phyloP scores from a whole-genome alignment of 768 basidiomycete genomes.

The Suillus brevipes region DNA sequence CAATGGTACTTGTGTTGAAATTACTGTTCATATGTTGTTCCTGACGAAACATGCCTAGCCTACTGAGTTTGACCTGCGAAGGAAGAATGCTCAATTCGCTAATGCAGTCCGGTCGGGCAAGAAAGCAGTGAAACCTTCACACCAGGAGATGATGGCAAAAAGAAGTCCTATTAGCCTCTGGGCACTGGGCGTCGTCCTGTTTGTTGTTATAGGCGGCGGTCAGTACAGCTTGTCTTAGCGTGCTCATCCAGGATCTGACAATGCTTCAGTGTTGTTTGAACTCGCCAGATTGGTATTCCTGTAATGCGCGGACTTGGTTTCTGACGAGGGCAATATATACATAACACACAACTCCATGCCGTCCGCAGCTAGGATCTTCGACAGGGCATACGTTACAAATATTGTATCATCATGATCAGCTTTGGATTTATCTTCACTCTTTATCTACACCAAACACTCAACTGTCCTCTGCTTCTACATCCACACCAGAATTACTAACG shows the following conservation, averaged over 20 bases:
- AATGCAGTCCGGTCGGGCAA: constrained; percentile 72
- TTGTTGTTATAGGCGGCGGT: constrained; percentile 83
- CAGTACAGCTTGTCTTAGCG: constrained; percentile 26
- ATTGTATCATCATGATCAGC: constrained; percentile 10
- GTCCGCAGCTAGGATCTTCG: background rate
- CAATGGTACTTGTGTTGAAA: constrained; percentile 33
- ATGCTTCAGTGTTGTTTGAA: constrained; percentile 68
- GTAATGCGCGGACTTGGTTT: constrained; percentile 29
- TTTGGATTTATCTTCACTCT: constrained; percentile 7
- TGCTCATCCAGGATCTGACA: constrained; percentile 8
- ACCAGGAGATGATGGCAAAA: constrained; percentile 69
- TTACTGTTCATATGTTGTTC: background rate
- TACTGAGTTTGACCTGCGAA: constrained; percentile 80
- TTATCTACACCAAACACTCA: constrained; percentile 17
- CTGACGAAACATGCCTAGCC: constrained; percentile 44
- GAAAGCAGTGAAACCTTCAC: constrained; percentile 70
- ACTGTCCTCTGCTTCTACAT: constrained; percentile 36
- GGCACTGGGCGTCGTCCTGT: constrained; percentile 72
- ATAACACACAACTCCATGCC: background rate
- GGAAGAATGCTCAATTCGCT: constrained; percentile 80
- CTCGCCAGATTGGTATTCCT: constrained; percentile 66
- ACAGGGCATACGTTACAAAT: background rate
- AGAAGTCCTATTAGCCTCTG: constrained; percentile 73
- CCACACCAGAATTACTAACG: constrained; percentile 51
- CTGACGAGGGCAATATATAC: background rate